Evolutionary conservation across 768 basidiomycete species (phyloP).

Genomic region (Phallus indusiatus): DNA sequence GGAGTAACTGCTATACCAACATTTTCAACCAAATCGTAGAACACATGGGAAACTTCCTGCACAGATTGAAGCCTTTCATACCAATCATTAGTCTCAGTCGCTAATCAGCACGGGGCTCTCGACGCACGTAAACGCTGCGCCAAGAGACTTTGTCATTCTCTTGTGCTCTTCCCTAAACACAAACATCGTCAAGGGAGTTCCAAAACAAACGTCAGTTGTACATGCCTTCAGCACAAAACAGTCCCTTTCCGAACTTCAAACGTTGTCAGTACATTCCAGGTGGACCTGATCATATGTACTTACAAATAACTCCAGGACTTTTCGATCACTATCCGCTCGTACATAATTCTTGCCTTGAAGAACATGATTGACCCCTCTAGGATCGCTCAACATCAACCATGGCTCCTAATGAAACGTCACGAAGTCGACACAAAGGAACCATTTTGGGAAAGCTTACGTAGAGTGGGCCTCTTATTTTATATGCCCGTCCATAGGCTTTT

Average conservation of each 20-base stretch:
- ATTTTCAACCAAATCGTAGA: background rate
- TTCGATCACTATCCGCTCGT: background rate
- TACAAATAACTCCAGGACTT: background rate
- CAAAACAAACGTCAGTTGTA: background rate
- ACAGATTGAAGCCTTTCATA: background rate
- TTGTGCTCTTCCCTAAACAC: slow-evolving; percentile 1
- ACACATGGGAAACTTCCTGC: background rate
- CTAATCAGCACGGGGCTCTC: background rate
- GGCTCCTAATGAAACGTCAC: background rate
- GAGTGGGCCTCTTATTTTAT: slow-evolving; percentile 3
- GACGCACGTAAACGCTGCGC: slow-evolving; percentile 1
- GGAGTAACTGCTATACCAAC: background rate
- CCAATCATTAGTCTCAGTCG: background rate
- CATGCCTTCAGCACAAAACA: background rate
- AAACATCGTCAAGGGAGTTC: no score
- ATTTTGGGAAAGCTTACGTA: background rate
- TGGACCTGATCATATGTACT: background rate
- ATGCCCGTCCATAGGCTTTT: background rate
- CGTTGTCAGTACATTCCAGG: background rate
- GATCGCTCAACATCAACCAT: slow-evolving; percentile 5
- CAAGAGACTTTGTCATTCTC: background rate
- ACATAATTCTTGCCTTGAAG: background rate
- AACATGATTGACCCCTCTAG: slow-evolving; percentile 6
- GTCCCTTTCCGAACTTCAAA: background rate
- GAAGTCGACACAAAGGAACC: background rate